A percentile compares a stretch with the other conserved stretches of the same genome.
phyloP scores from a whole-genome alignment of 2,329 filamentous ascomycete genomes.

The Fusarium abutilonis region DNA sequence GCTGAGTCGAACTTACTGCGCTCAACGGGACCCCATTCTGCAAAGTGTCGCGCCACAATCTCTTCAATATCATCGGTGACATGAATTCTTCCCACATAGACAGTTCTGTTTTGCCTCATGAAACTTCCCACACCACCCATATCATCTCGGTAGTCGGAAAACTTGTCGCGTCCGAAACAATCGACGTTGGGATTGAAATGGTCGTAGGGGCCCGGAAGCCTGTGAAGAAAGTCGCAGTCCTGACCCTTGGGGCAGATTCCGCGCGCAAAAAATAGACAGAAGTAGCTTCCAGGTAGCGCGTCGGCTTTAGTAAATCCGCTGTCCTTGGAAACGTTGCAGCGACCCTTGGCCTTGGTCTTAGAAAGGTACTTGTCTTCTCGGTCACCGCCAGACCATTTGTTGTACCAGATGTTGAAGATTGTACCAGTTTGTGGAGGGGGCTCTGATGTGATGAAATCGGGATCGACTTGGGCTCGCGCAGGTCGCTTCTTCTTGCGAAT shows the following conservation, averaged over 20 bases:
- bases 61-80: constrained; percentile 98
- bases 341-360: constrained; percentile 81
- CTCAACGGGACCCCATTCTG: constrained; percentile 95
- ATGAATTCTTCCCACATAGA: constrained; percentile 94
- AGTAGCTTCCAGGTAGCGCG: constrained; percentile 80
- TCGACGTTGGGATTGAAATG: constrained; percentile 94
- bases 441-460: constrained; percentile 81
- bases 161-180: constrained; percentile 88
- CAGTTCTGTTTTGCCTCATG: constrained; percentile 89
- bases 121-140: constrained; percentile 98
- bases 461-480: constrained; percentile 89
- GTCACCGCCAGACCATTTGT: constrained; percentile 97
- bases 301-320: constrained; percentile 83
- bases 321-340: constrained; percentile 87
- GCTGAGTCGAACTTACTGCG: constrained; percentile 60
- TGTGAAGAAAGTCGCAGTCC: constrained; percentile 94
- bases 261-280: constrained; percentile 92
- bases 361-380: constrained; percentile 90
- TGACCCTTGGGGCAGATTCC: constrained; percentile 84
- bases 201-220: constrained; percentile 86
- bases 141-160: constrained; percentile 91
- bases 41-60: constrained; percentile 91
- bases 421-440: constrained; percentile 92
- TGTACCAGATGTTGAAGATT: constrained; percentile 97
- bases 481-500: constrained; percentile 90